Conservation (phyloP, 176 grass and related monocot species). For the Microstegium vimineum region DNA sequence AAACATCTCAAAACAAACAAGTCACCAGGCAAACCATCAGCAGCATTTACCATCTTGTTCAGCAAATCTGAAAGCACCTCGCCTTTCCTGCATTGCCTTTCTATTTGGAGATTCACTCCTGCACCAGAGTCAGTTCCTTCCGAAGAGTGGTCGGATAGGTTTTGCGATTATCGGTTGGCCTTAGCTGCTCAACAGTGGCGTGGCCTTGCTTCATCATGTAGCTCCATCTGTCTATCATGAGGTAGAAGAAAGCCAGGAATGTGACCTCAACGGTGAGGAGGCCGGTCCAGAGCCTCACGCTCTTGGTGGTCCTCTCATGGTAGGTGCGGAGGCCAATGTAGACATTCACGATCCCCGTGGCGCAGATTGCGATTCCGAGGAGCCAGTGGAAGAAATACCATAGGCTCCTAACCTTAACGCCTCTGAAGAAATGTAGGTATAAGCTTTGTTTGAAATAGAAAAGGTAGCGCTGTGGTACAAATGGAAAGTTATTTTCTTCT, state of each 20-base stretch:
- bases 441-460: neutral
- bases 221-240: constrained; percentile 77
- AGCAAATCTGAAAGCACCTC: neutral
- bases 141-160: constrained; percentile 52
- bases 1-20: constrained; percentile 44
- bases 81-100: neutral
- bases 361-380: constrained; percentile 50
- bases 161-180: constrained; percentile 37
- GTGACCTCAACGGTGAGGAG: constrained; percentile 79
- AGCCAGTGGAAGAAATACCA: constrained; percentile 91
- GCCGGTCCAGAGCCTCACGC: constrained; percentile 60
- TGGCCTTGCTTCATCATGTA: constrained; percentile 72
- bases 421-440: constrained; percentile 36
- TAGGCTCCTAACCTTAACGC: constrained; percentile 59
- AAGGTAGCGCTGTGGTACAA: neutral
- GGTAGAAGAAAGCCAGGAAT: constrained; percentile 65
- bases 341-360: constrained; percentile 61
- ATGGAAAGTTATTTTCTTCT: neutral
- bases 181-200: constrained; percentile 64
- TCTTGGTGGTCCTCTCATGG: constrained; percentile 65
- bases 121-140: constrained; percentile 40
- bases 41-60: neutral
- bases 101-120: constrained; percentile 18
- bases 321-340: constrained; percentile 78
- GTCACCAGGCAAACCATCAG: constrained; percentile 2